Evolutionary conservation across 768 basidiomycete genomes (phyloP), one percentile per base, ranked within the genome.

Genomic region (Amanita thiersii): DNA sequence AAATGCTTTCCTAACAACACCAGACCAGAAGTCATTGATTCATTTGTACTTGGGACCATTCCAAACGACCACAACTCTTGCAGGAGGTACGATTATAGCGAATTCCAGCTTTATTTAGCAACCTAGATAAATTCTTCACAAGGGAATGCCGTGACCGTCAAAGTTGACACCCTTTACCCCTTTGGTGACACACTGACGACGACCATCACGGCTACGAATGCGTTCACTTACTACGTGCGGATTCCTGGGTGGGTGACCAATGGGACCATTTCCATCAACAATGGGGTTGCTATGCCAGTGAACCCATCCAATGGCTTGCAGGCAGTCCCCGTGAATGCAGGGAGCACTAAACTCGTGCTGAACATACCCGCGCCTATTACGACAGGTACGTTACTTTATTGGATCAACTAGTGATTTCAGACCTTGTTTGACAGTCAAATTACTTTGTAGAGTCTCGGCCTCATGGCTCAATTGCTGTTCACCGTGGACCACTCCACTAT

Each of bases 231-330:
- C 55, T 60, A 56, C 32, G 61, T 72, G 19, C 68, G 71, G 17
- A 69, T 73, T 31, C 70, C 70, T 1, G 65, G 62, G 50, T 74
- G 72, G 70, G 63, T 68, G 18, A 59, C 58, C n/a, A 52, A 52
- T 12, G 68, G 68, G 3, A 72, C 66, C 0, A 64, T 72, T 33
- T 49, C 65, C 1, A 56, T 72, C 44, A 66, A 14, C 29, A 30
- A 9, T 30, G 29, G 29, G 14, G 29, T 14, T 14, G 14, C 9
- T 9, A 14, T 30, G 9, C 29, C 9, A 30, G 9, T 30, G 29
- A 30, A 30, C 29, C 29, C 29, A 9, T 30, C 29, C 29, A 30
- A 30, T 14, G 29, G 29, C 29, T n/a, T n/a, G n/a, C n/a, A n/a
- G n/a, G 29, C 29, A 9, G 29, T 30, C 9, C 14, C 29, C 29